A percentile compares a stretch with the other conserved stretches of the same genome.
These are phyloP conservation scores for Isatis tinctoria DNA, from an alignment of 345 rosid genomes.

Conservation along the genomic window DNA sequence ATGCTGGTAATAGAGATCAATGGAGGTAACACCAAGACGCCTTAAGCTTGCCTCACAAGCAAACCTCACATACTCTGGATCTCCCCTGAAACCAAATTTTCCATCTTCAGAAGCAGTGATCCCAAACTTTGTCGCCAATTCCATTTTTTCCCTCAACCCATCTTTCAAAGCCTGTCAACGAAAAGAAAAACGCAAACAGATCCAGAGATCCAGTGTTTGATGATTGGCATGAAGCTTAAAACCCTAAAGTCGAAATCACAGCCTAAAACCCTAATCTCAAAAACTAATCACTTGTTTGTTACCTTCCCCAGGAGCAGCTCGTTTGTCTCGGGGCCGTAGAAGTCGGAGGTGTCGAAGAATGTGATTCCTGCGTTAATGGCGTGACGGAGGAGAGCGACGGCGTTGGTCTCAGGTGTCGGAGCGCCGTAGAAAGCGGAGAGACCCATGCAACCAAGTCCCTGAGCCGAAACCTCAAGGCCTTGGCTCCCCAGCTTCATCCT, in stretches of 20 bases:
- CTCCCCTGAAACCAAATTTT: constrained; percentile 33
- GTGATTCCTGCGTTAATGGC: constrained; percentile 40
- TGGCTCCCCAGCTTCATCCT: constrained; percentile 29
- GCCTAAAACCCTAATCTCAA: not conserved
- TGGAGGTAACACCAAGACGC: constrained; percentile 42
- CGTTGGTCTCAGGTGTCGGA: constrained; percentile 28
- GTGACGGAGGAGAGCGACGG: constrained; percentile 32
- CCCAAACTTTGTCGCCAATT: constrained; percentile 59
- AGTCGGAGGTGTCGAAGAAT: constrained; percentile 40
- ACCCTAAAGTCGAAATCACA: not conserved
- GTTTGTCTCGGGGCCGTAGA: constrained; percentile 42
- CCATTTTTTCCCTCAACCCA: constrained; percentile 44
- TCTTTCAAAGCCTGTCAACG: constrained; percentile 44
- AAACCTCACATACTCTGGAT: constrained; percentile 49
- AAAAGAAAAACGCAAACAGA: not conserved
- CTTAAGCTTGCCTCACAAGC: constrained; percentile 62
- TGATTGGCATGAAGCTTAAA: not conserved
- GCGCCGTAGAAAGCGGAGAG: constrained; percentile 34
- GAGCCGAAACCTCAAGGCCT: constrained; percentile 36
- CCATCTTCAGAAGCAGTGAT: constrained; percentile 17
- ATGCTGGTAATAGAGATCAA: constrained; percentile 70
- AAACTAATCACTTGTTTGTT: not conserved
- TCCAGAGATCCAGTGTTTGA: too few species aligned
- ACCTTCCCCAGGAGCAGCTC: constrained; percentile 36
- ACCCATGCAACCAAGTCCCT: constrained; percentile 45